Evolutionary conservation across 176 grass and related monocot genomes (phyloP).

Genomic region (Olyra latifolia): DNA sequence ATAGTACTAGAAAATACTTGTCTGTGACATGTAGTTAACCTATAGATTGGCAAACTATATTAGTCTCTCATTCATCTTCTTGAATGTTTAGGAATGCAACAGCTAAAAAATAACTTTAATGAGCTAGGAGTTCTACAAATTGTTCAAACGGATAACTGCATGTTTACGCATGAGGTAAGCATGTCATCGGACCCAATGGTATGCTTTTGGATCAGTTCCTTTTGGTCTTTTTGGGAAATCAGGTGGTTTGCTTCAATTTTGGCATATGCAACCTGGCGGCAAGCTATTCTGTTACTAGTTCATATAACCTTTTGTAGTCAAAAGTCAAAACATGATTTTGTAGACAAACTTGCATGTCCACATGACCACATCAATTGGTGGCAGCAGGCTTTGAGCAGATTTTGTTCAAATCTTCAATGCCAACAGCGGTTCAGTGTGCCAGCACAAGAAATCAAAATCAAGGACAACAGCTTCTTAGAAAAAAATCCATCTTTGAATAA

Average conservation of each 20-base stretch:
- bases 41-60: not conserved
- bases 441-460: not conserved
- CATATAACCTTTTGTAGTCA: not conserved
- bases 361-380: not conserved
- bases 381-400: not conserved
- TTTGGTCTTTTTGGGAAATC: not conserved
- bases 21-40: not conserved
- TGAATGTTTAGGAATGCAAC: not conserved
- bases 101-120: not conserved
- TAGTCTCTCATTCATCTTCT: not conserved
- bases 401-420: constrained; percentile 6
- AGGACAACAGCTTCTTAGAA: not conserved
- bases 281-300: not conserved
- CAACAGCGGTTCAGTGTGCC: not conserved
- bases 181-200: not conserved
- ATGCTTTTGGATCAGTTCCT: not conserved
- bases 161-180: not conserved
- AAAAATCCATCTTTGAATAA: not conserved
- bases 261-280: not conserved
- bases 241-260: not conserved
- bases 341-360: constrained; percentile 9
- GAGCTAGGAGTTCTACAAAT: no score
- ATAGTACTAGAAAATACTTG: not conserved
- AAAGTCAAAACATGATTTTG: not conserved
- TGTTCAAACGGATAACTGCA: not conserved